A percentile compares a stretch with the other conserved stretches of the same genome.
Evolutionary conservation across 306 rosid genomes (phyloP).

Genomic region (Glycine latifolia): DNA sequence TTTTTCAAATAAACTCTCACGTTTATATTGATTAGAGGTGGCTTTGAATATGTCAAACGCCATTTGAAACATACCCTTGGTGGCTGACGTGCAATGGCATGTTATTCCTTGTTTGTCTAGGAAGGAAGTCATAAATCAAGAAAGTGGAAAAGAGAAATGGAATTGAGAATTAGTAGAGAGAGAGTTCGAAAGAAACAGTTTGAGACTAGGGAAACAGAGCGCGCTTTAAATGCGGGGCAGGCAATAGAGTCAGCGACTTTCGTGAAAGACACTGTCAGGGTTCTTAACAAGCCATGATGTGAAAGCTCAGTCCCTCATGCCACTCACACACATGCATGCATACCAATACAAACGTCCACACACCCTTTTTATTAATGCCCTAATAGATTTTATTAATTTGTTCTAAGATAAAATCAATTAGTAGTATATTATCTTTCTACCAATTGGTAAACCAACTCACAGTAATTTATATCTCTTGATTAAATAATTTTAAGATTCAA

Average conservation of each 20-base stretch:
- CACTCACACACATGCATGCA: conserved; percentile 16
- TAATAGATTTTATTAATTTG: too few relatives aligned
- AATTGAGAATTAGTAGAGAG: background rate
- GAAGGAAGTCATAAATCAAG: background rate
- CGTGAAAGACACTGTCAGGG: conserved; percentile 57
- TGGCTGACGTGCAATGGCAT: background rate
- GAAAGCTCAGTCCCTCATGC: conserved; percentile 51
- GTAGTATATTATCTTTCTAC: too few relatives aligned
- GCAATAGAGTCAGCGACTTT: conserved; percentile 60
- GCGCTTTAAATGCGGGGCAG: conserved; percentile 62
- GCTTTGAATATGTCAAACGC: background rate
- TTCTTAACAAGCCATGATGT: conserved; percentile 56
- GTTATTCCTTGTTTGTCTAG: background rate
- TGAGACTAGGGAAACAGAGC: conserved; percentile 28
- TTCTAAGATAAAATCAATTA: too few relatives aligned
- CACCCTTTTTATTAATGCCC: too few relatives aligned
- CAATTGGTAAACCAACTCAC: too few relatives aligned
- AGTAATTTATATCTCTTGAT: too few relatives aligned
- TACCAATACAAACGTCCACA: too few relatives aligned
- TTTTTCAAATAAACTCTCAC: background rate
- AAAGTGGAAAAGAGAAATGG: background rate
- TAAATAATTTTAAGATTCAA: too few relatives aligned
- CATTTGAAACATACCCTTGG: background rate
- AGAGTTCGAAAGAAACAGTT: background rate
- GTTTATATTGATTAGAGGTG: background rate